Percentiles rank a stretch among this genome's conserved stretches.
Conservation (phyloP, 2,329 filamentous ascomycete species). For the Blastomyces silverae region DNA sequence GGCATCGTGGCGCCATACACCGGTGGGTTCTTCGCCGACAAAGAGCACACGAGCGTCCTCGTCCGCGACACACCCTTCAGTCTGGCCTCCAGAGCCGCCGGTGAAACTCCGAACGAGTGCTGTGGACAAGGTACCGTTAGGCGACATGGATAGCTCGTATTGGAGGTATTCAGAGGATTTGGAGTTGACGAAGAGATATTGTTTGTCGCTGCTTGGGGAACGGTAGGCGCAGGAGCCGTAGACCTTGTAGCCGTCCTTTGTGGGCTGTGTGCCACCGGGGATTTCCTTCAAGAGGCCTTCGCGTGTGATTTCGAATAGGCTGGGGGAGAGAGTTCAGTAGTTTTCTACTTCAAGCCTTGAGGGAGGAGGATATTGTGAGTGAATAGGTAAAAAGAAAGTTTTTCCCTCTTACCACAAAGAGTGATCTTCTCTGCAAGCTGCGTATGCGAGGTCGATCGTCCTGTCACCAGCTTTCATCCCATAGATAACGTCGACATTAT, state of each 20-base stretch:
- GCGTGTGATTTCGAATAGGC: conserved; percentile 46
- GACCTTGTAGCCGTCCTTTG: conserved; percentile 42
- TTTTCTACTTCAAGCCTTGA: neutral
- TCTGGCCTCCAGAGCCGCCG: conserved; percentile 48
- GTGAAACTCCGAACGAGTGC: conserved; percentile 48
- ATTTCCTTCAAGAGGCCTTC: conserved; percentile 43
- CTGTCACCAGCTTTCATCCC: conserved; percentile 42
- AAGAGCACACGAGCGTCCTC: conserved; percentile 48
- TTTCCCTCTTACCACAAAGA: conserved; percentile 45
- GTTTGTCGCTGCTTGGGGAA: conserved; percentile 43
- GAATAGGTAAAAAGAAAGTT: neutral
- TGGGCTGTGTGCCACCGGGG: conserved; percentile 44
- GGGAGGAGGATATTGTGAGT: neutral
- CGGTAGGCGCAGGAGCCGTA: conserved; percentile 51
- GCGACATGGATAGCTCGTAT: conserved; percentile 43
- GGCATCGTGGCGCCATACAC: conserved; percentile 49
- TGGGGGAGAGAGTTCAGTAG: conserved; percentile 22
- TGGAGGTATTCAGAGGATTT: conserved; percentile 51
- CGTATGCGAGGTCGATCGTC: conserved; percentile 46
- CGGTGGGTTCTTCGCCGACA: conserved; percentile 48
- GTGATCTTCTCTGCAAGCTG: conserved; percentile 47
- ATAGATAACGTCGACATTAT: conserved; percentile 52
- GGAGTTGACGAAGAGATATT: conserved; percentile 52
- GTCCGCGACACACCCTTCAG: conserved; percentile 50
- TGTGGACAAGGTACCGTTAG: conserved; percentile 41